Evolutionary conservation across 306 rosid species (phyloP).

Genomic region (Castanospermum australe): DNA sequence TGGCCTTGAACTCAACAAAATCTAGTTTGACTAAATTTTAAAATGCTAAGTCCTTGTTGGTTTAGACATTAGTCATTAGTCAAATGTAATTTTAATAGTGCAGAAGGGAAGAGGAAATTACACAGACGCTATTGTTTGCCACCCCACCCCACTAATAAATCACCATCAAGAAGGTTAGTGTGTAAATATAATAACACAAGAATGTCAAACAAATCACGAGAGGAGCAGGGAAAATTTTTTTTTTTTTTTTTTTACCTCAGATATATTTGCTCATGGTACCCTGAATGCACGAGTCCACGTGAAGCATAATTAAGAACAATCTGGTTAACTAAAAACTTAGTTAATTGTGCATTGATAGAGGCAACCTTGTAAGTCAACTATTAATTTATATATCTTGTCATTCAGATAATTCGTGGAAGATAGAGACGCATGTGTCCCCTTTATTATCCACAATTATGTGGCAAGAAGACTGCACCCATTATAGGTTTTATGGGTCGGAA

Average conservation of each 20-base stretch:
- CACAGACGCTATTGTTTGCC: no score
- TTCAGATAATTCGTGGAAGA: slow-evolving; percentile 22
- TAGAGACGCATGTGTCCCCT: slow-evolving; percentile 12
- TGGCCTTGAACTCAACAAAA: no score
- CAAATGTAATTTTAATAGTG: no score
- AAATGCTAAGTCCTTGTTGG: no score
- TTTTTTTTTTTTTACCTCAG: not conserved
- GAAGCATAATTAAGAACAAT: slow-evolving; percentile 28
- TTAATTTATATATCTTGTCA: slow-evolving; percentile 7
- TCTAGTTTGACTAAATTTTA: no score
- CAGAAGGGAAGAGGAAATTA: no score
- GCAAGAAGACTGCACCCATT: not conserved
- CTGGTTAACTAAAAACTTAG: slow-evolving; percentile 15
- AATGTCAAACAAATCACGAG: not conserved
- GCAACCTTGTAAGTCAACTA: slow-evolving; percentile 35
- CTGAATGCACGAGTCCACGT: slow-evolving; percentile 40
- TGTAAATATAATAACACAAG: not conserved
- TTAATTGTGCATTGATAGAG: slow-evolving; percentile 21
- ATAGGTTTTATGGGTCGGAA: no score
- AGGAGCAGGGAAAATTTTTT: not conserved
- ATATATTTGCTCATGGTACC: not conserved
- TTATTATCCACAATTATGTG: not conserved
- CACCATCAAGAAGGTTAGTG: not conserved
- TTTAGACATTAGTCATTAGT: no score
- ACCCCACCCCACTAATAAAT: no score